phyloP scores from a whole-genome alignment of 2,329 filamentous ascomycete species.

The Claviceps fusiformis region DNA sequence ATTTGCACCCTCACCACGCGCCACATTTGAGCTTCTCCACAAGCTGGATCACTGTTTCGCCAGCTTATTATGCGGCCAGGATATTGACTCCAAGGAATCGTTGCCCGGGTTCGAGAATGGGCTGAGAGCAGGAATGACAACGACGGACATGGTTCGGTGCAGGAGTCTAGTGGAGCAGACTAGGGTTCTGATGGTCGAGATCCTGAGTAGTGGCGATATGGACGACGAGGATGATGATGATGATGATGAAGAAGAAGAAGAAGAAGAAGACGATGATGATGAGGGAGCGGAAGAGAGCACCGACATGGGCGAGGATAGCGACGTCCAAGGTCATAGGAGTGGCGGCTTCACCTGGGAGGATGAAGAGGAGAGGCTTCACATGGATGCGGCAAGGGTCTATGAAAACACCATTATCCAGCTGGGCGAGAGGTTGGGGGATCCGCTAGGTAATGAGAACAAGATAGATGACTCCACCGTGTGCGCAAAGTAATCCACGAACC shows the following conservation, averaged over 20 bases:
- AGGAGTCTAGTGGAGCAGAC: slow-evolving; percentile 69
- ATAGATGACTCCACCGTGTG: slow-evolving; percentile 2
- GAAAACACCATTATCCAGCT: slow-evolving; percentile 65
- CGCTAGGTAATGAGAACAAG: slow-evolving; percentile 11
- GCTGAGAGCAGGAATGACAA: slow-evolving; percentile 51
- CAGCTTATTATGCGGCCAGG: slow-evolving; percentile 54
- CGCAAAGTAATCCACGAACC: background rate
- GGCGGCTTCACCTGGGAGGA: slow-evolving; percentile 20
- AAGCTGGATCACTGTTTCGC: slow-evolving; percentile 80
- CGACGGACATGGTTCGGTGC: slow-evolving; percentile 76
- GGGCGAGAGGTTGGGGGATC: slow-evolving; percentile 48
- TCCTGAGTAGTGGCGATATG: slow-evolving; percentile 35
- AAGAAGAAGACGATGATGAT: too few relatives aligned
- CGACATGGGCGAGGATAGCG: slow-evolving; percentile 14
- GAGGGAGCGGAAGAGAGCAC: background rate
- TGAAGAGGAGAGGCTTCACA: slow-evolving; percentile 40
- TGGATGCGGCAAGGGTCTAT: slow-evolving; percentile 66
- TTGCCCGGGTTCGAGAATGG: slow-evolving; percentile 59
- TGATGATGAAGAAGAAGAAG: too few relatives aligned
- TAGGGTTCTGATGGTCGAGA: slow-evolving; percentile 55
- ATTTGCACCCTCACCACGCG: slow-evolving; percentile 48
- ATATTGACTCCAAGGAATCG: slow-evolving; percentile 48
- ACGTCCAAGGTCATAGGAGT: slow-evolving; percentile 14
- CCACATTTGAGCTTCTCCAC: slow-evolving; percentile 55
- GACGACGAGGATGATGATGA: slow-evolving; percentile 11